These are phyloP conservation scores for Huntiella abstrusa DNA, from an alignment of 2,329 filamentous ascomycete genomes.

Conservation along the genomic window DNA sequence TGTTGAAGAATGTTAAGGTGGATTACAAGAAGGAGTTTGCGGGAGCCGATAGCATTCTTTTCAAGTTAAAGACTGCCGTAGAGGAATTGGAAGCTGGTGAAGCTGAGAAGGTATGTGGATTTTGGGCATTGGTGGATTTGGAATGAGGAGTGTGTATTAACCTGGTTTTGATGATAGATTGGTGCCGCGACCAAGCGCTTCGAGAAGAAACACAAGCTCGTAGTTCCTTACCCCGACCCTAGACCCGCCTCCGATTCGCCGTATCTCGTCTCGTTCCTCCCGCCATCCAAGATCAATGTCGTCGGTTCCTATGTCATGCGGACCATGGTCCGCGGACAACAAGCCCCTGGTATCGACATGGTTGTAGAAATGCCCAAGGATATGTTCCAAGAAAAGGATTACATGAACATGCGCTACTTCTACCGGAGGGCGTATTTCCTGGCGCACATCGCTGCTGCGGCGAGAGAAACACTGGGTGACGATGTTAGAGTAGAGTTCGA, in stretches of 20 bases:
- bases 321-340: conserved; percentile 49
- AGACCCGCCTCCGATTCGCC: conserved; percentile 55
- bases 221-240: conserved; percentile 73
- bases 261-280: conserved; percentile 64
- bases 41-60: conserved; percentile 29
- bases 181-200: conserved; percentile 47
- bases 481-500: conserved; percentile 37
- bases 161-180: conserved; percentile 29
- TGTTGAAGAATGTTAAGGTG: conserved; percentile 34
- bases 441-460: conserved; percentile 54
- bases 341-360: conserved; percentile 51
- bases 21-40: conserved; percentile 31
- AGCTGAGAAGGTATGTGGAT: conserved; percentile 29
- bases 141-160: neutral
- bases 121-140: neutral
- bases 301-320: conserved; percentile 71
- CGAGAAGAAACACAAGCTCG: conserved; percentile 46
- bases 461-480: conserved; percentile 38
- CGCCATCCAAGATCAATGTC: conserved; percentile 64
- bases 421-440: conserved; percentile 88
- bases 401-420: conserved; percentile 80
- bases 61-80: conserved; percentile 32
- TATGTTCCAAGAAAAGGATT: conserved; percentile 87
- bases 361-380: conserved; percentile 65
- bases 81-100: conserved; percentile 32